Percentiles rank a stretch among this genome's conserved stretches.
These are phyloP conservation scores for Annona cherimola DNA, from an alignment of 164 flowering plant genomes.

Conservation along the genomic window DNA sequence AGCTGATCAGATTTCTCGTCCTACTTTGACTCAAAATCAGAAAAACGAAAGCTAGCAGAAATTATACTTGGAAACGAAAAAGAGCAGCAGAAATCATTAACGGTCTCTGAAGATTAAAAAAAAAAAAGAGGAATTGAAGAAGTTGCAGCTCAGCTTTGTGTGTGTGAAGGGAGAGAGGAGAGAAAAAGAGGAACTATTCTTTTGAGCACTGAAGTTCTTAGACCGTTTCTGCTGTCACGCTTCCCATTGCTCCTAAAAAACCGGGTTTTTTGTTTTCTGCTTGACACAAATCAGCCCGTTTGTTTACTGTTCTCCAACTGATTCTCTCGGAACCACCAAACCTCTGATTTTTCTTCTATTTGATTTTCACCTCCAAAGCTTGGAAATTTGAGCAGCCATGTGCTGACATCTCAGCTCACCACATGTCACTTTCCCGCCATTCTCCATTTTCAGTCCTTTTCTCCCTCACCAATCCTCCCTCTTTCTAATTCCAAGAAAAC, in stretches of 20 bases:
- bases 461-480: not conserved
- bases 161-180: constrained; percentile 1
- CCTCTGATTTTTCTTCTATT: constrained; percentile 25
- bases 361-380: constrained; percentile 34
- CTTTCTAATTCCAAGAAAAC: not conserved
- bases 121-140: constrained; percentile 6
- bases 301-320: constrained; percentile 33
- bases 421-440: constrained; percentile 47
- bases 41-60: no score
- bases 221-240: constrained; percentile 27
- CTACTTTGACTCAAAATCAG: no score
- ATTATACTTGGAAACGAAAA: not conserved
- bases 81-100: not conserved
- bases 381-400: constrained; percentile 62
- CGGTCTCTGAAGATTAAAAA: not conserved
- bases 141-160: no score
- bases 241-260: constrained; percentile 29
- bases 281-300: constrained; percentile 35
- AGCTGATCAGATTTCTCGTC: no score
- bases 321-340: constrained; percentile 49
- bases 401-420: constrained; percentile 59
- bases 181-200: not conserved
- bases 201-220: constrained; percentile 18
- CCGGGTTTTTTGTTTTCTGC: constrained; percentile 21
- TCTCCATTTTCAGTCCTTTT: constrained; percentile 7